phyloP scores from a whole-genome alignment of 768 basidiomycete genomes.

The Rhizopogon roseolus region DNA sequence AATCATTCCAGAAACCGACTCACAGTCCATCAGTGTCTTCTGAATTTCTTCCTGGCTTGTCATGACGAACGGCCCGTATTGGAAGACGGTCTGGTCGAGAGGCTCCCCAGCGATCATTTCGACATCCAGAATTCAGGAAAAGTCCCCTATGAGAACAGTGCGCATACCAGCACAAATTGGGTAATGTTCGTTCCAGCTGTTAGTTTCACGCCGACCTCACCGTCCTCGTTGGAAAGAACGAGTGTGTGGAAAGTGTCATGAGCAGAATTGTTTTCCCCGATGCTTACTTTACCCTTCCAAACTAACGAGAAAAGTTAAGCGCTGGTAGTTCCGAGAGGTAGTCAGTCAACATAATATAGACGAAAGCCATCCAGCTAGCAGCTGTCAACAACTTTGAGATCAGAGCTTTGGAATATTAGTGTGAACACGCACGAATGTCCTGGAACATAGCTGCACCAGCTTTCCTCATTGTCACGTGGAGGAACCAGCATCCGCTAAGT shows the following conservation, averaged over 20 bases:
- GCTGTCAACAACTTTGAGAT: conserved; percentile 35
- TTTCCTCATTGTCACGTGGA: conserved; percentile 68
- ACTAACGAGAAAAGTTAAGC: conserved; percentile 13
- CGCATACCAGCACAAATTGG: conserved; percentile 66
- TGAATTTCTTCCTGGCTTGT: conserved; percentile 76
- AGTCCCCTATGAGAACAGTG: background rate
- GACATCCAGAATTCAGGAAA: conserved; percentile 1
- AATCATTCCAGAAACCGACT: conserved; percentile 14
- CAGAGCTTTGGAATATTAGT: background rate
- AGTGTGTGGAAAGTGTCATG: conserved; percentile 72
- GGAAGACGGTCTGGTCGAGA: conserved; percentile 81
- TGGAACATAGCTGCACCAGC: conserved; percentile 68
- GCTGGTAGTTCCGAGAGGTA: background rate
- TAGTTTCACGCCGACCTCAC: conserved; percentile 67
- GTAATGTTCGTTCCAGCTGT: conserved; percentile 56
- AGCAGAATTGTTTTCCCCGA: conserved; percentile 47
- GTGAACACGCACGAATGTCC: conserved; percentile 59
- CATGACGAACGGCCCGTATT: conserved; percentile 88
- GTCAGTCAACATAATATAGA: conserved; percentile 56
- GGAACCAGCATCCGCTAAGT: conserved; percentile 91
- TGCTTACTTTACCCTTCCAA: conserved; percentile 49
- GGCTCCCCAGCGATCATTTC: conserved; percentile 79
- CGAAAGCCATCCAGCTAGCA: conserved; percentile 84
- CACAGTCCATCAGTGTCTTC: conserved; percentile 79
- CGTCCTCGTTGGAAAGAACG: conserved; percentile 60